phyloP scores from a whole-genome alignment of 163 green algal species.

The Scenedesmus sp. region DNA sequence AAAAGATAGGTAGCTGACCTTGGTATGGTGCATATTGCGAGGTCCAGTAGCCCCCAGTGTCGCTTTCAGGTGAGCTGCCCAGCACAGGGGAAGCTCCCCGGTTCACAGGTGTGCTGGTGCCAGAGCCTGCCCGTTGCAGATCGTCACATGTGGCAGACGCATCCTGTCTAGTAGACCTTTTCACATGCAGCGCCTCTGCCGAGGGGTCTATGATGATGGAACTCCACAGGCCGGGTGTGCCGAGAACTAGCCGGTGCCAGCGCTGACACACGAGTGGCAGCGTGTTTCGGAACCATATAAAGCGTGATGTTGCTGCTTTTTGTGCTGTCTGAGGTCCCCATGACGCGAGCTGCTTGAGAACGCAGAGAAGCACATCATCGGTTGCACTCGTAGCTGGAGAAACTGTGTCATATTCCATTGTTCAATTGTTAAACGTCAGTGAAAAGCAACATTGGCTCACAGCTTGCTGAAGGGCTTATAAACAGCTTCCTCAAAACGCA shows the following conservation, averaged over 20 bases:
- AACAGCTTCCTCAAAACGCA: constrained; percentile 2
- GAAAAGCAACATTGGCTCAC: background rate
- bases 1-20: background rate
- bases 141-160: background rate
- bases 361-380: constrained; percentile 41
- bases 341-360: constrained; percentile 30
- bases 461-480: background rate
- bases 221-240: background rate
- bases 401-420: background rate
- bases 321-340: background rate
- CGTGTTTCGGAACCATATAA: constrained; percentile 44
- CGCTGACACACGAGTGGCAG: constrained; percentile 46
- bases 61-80: constrained; percentile 41
- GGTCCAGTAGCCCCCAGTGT: constrained; percentile 38
- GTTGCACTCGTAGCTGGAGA: constrained; percentile 13
- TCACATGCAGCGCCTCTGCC: constrained; percentile 4
- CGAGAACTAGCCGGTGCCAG: constrained; percentile 29
- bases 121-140: constrained; percentile 4
- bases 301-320: background rate
- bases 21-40: constrained; percentile 22
- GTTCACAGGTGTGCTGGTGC: background rate
- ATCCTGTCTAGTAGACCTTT: background rate
- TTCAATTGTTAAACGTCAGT: background rate
- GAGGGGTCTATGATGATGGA: constrained; percentile 15
- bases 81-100: constrained; percentile 4